Conservation (phyloP, 1,284 basidiomycete genomes). For the Pseudozyma sp. region DNA sequence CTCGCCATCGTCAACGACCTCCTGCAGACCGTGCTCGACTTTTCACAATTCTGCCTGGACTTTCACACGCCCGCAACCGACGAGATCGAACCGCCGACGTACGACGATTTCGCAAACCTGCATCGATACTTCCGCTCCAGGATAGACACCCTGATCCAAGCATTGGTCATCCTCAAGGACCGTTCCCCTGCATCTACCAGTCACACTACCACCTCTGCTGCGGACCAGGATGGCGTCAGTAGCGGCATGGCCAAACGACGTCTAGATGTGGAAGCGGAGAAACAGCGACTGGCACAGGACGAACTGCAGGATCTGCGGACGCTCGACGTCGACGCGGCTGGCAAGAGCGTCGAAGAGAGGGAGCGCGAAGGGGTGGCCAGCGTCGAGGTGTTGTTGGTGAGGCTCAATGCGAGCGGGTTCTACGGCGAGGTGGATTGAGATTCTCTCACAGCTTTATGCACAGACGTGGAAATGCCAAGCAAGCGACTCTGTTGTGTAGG, state of each 20-base stretch:
- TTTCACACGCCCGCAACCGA: slow-evolving; percentile 18
- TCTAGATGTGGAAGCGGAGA: slow-evolving; percentile 37
- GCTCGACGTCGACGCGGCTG: slow-evolving; percentile 25
- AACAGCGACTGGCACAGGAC: slow-evolving; percentile 23
- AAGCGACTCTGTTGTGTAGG: not conserved
- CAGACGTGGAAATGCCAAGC: not conserved
- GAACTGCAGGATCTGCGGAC: slow-evolving; percentile 29
- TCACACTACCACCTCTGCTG: not conserved
- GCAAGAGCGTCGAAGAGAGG: slow-evolving; percentile 7
- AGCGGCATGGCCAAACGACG: slow-evolving; percentile 19
- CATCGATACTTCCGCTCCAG: slow-evolving; percentile 19
- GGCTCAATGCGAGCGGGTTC: slow-evolving; percentile 37
- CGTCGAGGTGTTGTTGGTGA: slow-evolving; percentile 29
- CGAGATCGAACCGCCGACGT: slow-evolving; percentile 14
- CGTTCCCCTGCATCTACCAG: slow-evolving; percentile 3
- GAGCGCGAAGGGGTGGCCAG: slow-evolving; percentile 12
- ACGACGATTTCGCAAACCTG: slow-evolving; percentile 26
- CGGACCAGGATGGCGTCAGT: not conserved
- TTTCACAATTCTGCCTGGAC: slow-evolving; percentile 40
- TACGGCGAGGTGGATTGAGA: slow-evolving; percentile 33
- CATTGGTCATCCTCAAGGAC: slow-evolving; percentile 34
- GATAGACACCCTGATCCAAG: slow-evolving; percentile 31
- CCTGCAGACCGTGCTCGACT: slow-evolving; percentile 43
- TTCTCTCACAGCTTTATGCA: not conserved
- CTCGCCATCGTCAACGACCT: slow-evolving; percentile 29